Evolutionary conservation across 108 stramenopile genomes (phyloP), one percentile per base, ranked within the genome.

Genomic region (Cyclotella sp.): DNA sequence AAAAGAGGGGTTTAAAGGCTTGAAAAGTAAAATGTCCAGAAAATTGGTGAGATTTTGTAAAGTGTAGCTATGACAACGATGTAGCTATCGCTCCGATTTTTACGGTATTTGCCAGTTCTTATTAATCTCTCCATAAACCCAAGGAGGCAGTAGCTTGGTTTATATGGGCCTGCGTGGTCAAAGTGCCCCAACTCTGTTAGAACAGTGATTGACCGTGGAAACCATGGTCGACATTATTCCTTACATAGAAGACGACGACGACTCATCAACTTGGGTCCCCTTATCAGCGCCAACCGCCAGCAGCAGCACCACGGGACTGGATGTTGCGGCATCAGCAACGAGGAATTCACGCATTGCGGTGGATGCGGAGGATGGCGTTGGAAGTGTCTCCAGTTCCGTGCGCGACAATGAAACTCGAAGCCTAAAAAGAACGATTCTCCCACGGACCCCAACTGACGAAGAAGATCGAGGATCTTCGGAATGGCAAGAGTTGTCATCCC

Each of bases 161-260:
- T n/a, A n/a, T n/a, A n/a, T n/a, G n/a, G n/a, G n/a, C n/a, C n/a
- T n/a, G n/a, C n/a, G n/a, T n/a, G n/a, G n/a, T n/a, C n/a, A n/a
- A n/a, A n/a, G n/a, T n/a, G n/a, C n/a, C n/a, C n/a, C n/a, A n/a
- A n/a, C n/a, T n/a, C n/a, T n/a, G n/a, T n/a, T n/a, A n/a, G n/a
- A n/a, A n/a, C n/a, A n/a, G n/a, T n/a, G n/a, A n/a, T n/a, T n/a
- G n/a, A n/a, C n/a, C n/a, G n/a, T n/a, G n/a, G 34, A 34, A 49
- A 63, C 46, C 64, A 79, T 79, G 79, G 79, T 79, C 40, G 79
- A 79, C n/a, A 79, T 79, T 30, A 72, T 72, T 24, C 79, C 79
- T 26, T 79, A 79, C 58, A 11, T 21, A 9, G 79, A 79, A 45
- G 72, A 73, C 27, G 79, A 73, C 52, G 72, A 73, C 34, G 79